Conservation (phyloP, 768 basidiomycete species). For the Collybiopsis luxurians region DNA sequence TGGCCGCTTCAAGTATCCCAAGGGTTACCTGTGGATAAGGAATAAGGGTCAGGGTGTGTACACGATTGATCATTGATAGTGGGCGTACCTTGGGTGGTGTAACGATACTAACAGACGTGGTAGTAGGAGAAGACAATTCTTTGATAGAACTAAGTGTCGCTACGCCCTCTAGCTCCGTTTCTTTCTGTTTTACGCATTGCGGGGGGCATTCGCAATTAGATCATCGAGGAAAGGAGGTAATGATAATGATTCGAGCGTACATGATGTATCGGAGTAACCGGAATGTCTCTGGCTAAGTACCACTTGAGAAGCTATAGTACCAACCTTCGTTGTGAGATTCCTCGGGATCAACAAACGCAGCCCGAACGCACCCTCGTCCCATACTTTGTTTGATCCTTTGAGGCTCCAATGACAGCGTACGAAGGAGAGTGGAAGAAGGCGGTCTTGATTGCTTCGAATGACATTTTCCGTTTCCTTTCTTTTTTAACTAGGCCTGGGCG, state of each 20-base stretch:
- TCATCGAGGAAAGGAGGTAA: neutral
- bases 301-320: constrained; percentile 68
- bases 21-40: constrained; percentile 58
- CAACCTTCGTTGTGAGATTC: too few relatives aligned
- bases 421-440: constrained; percentile 60
- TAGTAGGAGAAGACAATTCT: constrained; percentile 54
- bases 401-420: constrained; percentile 83
- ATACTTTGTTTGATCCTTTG: constrained; percentile 73
- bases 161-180: constrained; percentile 65
- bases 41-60: too few relatives aligned
- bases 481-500: neutral
- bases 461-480: constrained; percentile 17
- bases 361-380: constrained; percentile 53
- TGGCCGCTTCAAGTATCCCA: constrained; percentile 60
- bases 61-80: too few relatives aligned
- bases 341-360: too few relatives aligned
- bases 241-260: constrained; percentile 32
- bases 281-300: constrained; percentile 59
- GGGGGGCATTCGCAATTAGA: too few relatives aligned
- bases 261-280: constrained; percentile 74
- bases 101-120: constrained; percentile 77
- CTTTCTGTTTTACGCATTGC: constrained; percentile 52
- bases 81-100: constrained; percentile 64
- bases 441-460: constrained; percentile 36
- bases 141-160: constrained; percentile 52